Evolutionary conservation across 1,284 basidiomycete species (phyloP), one percentile per base, ranked within the genome.

Genomic region (Lentinula novae-zelandiae): DNA sequence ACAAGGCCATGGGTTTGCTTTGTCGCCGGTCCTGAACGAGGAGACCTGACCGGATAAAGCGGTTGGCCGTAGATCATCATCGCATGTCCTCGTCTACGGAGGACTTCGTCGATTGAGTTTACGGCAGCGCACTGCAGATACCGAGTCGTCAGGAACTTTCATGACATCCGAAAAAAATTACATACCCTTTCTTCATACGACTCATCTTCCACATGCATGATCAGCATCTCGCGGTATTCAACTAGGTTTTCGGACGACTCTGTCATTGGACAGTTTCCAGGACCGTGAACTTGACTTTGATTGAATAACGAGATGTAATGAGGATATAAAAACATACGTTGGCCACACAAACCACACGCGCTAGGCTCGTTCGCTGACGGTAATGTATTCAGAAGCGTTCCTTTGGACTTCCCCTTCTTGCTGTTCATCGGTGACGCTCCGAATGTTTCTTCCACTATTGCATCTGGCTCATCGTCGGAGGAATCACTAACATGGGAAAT

Each of bases 151-250:
- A 67, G 15, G 53, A 48, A 60, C 61, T 49, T 56, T 53, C 56
- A 20, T 42, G 15, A 39, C 10, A 31, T 17, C 6, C 15, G 22
- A 52, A 9, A 5, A 42, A 5, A 2, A 44, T 8, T 40, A 71
- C 79, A 62, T 72, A 89, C 89, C 65, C 89, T 76, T 54, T 81
- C 77, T 68, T 86, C 83, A 67, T 82, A 78, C 49, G 87, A 75
- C 65, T 92, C 90, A 63, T 86, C 83, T 8, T 80, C 78, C 12
- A 80, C 76, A 64, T 87, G 77, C 33, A 81, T 72, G 60, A 91
- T 72, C 42, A 92, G 72, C 72, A 89, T 84, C 52, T 80, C 77
- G 46, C 90, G 80, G 67, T 84, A 92, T 65, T 89, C 83, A 17
- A 82, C 81, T 27, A 92, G 75, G 68, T 90, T 84, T 61, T 82